Evolutionary conservation across 108 stramenopile species (phyloP).

Genomic region (Nitzschia inconspicua): DNA sequence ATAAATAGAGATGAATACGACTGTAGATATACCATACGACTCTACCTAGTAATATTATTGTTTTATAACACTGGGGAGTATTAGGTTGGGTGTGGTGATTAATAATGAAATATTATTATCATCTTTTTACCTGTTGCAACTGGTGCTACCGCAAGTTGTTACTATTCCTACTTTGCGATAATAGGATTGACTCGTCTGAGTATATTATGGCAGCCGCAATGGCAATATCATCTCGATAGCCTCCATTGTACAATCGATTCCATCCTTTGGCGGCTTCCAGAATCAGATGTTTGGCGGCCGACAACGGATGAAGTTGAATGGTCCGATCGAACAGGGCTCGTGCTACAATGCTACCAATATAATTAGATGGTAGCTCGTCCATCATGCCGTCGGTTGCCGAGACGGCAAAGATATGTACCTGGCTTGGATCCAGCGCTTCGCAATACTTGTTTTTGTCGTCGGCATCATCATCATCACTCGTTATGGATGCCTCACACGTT

Average conservation of each 20-base stretch:
- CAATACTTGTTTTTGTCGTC: slow-evolving; percentile 12
- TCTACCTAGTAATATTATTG: too few species aligned
- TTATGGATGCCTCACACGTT: background rate
- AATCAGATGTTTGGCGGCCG: slow-evolving; percentile 67
- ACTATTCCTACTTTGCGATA: too few species aligned
- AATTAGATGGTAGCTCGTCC: slow-evolving; percentile 55
- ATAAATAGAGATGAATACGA: too few species aligned
- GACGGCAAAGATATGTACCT: slow-evolving; percentile 69
- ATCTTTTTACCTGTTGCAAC: too few species aligned
- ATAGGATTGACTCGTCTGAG: too few species aligned
- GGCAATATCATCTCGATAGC: slow-evolving; percentile 84
- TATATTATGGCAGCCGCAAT: slow-evolving; percentile 42
- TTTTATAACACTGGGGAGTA: too few species aligned
- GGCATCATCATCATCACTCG: background rate
- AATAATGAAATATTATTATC: too few species aligned
- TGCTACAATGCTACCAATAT: slow-evolving; percentile 58
- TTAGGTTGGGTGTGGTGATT: too few species aligned
- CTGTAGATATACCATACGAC: too few species aligned
- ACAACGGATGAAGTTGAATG: slow-evolving; percentile 42
- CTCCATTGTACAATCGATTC: slow-evolving; percentile 54
- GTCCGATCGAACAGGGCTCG: slow-evolving; percentile 44
- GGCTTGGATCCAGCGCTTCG: slow-evolving; percentile 17
- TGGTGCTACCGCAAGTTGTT: too few species aligned
- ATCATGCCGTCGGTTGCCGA: slow-evolving; percentile 86
- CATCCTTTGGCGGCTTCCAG: slow-evolving; percentile 67